These are phyloP conservation scores for Suillus paluster DNA, from an alignment of 768 basidiomycete species.

Conservation along the genomic window DNA sequence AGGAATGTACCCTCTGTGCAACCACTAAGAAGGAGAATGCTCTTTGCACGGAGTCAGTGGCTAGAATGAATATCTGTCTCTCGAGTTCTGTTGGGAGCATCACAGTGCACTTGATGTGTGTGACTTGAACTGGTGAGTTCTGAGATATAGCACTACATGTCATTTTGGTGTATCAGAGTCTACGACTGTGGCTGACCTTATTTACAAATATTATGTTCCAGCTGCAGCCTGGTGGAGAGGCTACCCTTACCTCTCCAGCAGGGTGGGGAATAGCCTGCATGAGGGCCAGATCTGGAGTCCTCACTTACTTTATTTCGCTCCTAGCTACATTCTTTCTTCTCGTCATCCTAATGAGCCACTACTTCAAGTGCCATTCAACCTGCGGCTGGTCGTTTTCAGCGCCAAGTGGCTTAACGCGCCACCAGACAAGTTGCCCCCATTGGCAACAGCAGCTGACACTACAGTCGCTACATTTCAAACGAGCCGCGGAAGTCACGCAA, in stretches of 20 bases:
- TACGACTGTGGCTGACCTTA: too few species aligned
- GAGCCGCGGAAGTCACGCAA: background rate
- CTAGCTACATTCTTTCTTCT: too few species aligned
- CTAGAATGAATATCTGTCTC: background rate
- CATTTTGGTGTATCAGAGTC: too few species aligned
- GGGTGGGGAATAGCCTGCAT: too few species aligned
- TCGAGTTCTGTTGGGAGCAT: background rate
- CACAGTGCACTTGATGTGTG: too few species aligned
- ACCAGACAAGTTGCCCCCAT: slow-evolving; percentile 7
- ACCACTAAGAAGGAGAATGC: background rate
- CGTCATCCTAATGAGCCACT: background rate
- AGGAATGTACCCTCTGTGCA: background rate
- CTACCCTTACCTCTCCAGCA: too few species aligned
- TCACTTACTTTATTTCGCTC: background rate
- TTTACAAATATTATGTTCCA: too few species aligned
- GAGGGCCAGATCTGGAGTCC: background rate
- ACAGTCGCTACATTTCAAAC: background rate
- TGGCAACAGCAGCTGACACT: background rate
- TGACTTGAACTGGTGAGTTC: too few species aligned
- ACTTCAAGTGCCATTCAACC: slow-evolving; percentile 8
- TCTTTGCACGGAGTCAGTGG: background rate
- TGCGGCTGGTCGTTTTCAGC: slow-evolving; percentile 9
- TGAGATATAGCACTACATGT: too few species aligned
- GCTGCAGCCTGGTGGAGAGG: too few species aligned
- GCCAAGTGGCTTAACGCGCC: slow-evolving; percentile 6